phyloP scores from a whole-genome alignment of 2,329 filamentous ascomycete genomes.

The Orbilia javanica region DNA sequence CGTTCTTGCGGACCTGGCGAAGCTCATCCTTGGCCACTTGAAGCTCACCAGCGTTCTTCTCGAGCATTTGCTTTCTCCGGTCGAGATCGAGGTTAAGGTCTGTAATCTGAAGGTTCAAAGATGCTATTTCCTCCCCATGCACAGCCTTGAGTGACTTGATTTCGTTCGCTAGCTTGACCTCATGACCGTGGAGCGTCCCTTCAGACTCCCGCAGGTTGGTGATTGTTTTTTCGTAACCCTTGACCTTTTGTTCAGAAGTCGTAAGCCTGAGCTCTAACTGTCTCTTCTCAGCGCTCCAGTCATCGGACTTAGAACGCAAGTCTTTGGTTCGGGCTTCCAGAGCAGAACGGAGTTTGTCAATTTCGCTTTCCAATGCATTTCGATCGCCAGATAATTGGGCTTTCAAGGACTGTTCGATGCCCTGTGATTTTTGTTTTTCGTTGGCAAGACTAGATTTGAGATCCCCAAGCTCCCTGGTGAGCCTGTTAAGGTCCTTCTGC shows the following conservation, averaged over 20 bases:
- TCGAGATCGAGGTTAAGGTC: constrained; percentile 79
- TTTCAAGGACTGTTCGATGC: constrained; percentile 75
- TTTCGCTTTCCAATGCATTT: constrained; percentile 60
- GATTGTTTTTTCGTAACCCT: constrained; percentile 77
- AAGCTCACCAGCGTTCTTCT: constrained; percentile 76
- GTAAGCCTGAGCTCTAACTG: constrained; percentile 76
- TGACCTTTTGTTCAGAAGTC: constrained; percentile 76
- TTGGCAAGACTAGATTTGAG: constrained; percentile 69
- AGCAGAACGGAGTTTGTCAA: constrained; percentile 60
- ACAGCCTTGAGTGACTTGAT: constrained; percentile 80
- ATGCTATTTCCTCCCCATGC: constrained; percentile 45
- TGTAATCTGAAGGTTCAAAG: constrained; percentile 79
- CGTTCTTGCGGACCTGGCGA: constrained; percentile 76
- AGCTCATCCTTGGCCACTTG: constrained; percentile 77
- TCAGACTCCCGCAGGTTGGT: constrained; percentile 63
- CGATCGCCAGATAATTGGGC: constrained; percentile 62
- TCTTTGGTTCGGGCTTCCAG: constrained; percentile 59
- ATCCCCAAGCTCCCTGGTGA: constrained; percentile 69
- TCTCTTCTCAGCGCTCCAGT: constrained; percentile 69
- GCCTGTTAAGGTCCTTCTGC: constrained; percentile 73
- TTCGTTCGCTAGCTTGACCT: constrained; percentile 70
- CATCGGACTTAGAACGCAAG: constrained; percentile 57
- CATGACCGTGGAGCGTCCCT: constrained; percentile 49
- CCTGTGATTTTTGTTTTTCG: constrained; percentile 74
- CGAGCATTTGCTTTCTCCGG: constrained; percentile 74